Conservation (phyloP, 192 early-diverging fungal genomes). For the Endogone sp. region DNA sequence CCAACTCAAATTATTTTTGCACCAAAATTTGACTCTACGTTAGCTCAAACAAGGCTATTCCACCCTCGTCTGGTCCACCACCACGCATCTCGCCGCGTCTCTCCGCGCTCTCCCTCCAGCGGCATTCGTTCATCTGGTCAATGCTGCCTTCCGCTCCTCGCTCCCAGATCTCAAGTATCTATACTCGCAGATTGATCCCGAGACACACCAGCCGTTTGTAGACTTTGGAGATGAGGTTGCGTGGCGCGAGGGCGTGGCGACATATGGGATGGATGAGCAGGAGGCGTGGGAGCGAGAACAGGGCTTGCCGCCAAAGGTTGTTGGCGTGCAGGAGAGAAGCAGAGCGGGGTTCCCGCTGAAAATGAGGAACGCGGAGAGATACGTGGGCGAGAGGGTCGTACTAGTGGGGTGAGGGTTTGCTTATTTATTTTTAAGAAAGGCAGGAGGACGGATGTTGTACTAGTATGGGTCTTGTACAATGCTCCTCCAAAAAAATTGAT, state of each 20-base stretch:
- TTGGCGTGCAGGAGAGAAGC: constrained; percentile 57
- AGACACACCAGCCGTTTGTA: constrained; percentile 29
- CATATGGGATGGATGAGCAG: constrained; percentile 5
- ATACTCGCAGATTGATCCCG: constrained; percentile 45
- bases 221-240: constrained; percentile 53
- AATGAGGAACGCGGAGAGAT: constrained; percentile 75
- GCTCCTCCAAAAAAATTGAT: too few species aligned
- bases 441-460: not conserved
- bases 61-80: constrained; percentile 91
- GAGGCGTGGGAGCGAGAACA: constrained; percentile 18
- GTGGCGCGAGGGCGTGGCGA: constrained; percentile 62
- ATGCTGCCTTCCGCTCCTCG: constrained; percentile 75
- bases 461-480: too few species aligned
- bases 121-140: constrained; percentile 68
- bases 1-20: not conserved
- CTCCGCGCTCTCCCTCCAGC: constrained; percentile 57
- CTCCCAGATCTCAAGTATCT: constrained; percentile 73
- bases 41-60: constrained; percentile 58
- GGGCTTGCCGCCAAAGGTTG: constrained; percentile 55
- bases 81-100: constrained; percentile 54
- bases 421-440: not conserved
- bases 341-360: constrained; percentile 81
- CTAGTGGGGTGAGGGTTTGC: constrained; percentile 71
- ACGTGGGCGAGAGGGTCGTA: constrained; percentile 74
- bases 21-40: not conserved